Evolutionary conservation across 805 yeast genomes (phyloP).

Genomic region (Priceomyces carsonii): DNA sequence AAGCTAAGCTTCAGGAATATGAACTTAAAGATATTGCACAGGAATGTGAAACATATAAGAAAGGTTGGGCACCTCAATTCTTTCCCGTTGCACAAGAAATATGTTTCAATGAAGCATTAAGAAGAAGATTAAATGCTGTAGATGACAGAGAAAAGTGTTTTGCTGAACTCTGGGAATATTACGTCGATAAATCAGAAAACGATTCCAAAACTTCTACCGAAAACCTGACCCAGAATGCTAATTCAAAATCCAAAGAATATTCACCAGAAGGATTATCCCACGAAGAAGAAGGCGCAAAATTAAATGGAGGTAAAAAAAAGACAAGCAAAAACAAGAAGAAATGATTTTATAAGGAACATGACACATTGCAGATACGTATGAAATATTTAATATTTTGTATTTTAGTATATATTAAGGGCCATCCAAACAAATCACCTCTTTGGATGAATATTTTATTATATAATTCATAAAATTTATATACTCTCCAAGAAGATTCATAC

Average conservation of each 20-base stretch:
- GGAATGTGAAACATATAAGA: constrained; percentile 72
- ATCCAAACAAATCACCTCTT: neutral
- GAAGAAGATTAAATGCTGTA: constrained; percentile 64
- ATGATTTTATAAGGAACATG: neutral
- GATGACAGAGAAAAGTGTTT: constrained; percentile 38
- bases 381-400: neutral
- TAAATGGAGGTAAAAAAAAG: constrained; percentile 4
- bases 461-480: neutral
- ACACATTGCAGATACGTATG: no score
- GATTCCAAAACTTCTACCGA: constrained; percentile 1
- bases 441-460: neutral
- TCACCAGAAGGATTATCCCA: no score
- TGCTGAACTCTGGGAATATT: constrained; percentile 36
- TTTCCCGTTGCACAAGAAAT: constrained; percentile 84
- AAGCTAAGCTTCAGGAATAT: constrained; percentile 73
- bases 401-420: neutral
- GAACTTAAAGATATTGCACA: constrained; percentile 75
- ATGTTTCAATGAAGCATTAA: constrained; percentile 86
- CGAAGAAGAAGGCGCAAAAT: no score
- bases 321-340: constrained; percentile 3
- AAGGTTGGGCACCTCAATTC: constrained; percentile 78
- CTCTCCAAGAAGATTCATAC: no score
- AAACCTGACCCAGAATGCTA: no score
- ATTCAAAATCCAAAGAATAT: no score
- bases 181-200: constrained; percentile 16